These are phyloP conservation scores for Debaryomyces fabryi DNA, from an alignment of 1,139 yeast species.

Conservation along the genomic window DNA sequence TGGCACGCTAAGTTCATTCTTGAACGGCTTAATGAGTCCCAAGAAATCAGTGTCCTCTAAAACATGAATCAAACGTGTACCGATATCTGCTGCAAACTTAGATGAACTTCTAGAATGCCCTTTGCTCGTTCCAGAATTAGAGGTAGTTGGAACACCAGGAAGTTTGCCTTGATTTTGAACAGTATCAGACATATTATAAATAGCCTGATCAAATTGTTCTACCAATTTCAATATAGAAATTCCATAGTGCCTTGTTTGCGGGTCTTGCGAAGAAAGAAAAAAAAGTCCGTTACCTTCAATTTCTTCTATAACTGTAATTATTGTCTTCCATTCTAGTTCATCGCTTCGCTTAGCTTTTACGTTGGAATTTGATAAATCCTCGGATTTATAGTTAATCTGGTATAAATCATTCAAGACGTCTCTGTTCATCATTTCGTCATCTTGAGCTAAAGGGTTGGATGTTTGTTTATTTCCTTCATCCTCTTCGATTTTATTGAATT, in stretches of 20 bases:
- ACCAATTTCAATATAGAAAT: constrained; percentile 73
- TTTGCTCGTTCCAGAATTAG: constrained; percentile 12
- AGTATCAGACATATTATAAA: constrained; percentile 53
- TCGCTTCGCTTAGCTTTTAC: constrained; percentile 50
- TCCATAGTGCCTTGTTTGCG: constrained; percentile 72
- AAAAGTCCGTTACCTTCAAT: constrained; percentile 95
- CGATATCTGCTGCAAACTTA: constrained; percentile 77
- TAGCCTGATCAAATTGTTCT: constrained; percentile 82
- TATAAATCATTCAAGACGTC: constrained; percentile 48
- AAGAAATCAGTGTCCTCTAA: constrained; percentile 71
- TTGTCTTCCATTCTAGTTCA: constrained; percentile 75
- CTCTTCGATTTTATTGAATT: constrained; percentile 42
- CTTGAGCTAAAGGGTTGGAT: constrained; percentile 36
- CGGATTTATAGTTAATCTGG: constrained; percentile 44
- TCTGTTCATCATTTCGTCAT: constrained; percentile 42
- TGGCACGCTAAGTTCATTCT: constrained; percentile 72
- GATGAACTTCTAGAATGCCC: constrained; percentile 64
- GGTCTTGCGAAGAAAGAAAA: constrained; percentile 87
- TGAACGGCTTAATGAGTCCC: constrained; percentile 62
- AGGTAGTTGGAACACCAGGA: background rate
- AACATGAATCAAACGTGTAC: constrained; percentile 76
- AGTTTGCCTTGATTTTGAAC: constrained; percentile 8
- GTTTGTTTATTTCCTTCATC: constrained; percentile 23
- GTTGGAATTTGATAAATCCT: constrained; percentile 28
- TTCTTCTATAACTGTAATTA: constrained; percentile 85